Conservation (phyloP, 108 stramenopile species). For the Schizochytrium sp. region DNA sequence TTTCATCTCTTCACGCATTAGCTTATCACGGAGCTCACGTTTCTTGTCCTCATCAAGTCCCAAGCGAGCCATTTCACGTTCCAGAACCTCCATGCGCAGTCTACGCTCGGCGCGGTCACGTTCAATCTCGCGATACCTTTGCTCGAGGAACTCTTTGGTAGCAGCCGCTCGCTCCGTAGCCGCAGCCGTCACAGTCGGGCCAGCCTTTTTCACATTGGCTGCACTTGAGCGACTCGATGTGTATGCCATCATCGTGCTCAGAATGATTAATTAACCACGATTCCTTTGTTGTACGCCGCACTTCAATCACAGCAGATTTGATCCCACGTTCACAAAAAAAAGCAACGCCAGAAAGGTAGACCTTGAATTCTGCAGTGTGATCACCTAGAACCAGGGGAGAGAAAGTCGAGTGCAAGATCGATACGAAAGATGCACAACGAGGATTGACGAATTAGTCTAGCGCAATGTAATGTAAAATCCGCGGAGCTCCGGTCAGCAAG, state of each 20-base stretch:
- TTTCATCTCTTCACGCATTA: conserved; percentile 50
- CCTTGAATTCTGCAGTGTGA: too few species aligned
- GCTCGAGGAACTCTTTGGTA: conserved; percentile 58
- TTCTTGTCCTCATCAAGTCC: conserved; percentile 42
- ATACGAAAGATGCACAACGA: too few species aligned
- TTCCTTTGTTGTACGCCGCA: too few species aligned
- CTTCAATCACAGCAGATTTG: too few species aligned
- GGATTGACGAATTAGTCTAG: too few species aligned
- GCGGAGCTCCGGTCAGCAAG: too few species aligned
- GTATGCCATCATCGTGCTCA: not conserved
- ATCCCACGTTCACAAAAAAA: too few species aligned
- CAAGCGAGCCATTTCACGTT: not conserved
- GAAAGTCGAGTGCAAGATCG: too few species aligned
- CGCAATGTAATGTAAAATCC: too few species aligned
- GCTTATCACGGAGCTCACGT: not conserved
- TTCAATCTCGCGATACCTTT: conserved; percentile 55
- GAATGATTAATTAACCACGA: not conserved
- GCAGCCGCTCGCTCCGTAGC: conserved; percentile 28
- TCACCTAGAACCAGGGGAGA: too few species aligned
- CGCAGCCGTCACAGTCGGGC: conserved; percentile 23
- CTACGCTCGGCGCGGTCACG: conserved; percentile 32
- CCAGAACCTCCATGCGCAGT: conserved; percentile 52
- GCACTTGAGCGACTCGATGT: not conserved
- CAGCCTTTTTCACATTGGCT: not conserved
- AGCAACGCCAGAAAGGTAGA: too few species aligned